phyloP scores from a whole-genome alignment of 2,329 filamentous ascomycete genomes.

The Daldinia eschscholtzii region DNA sequence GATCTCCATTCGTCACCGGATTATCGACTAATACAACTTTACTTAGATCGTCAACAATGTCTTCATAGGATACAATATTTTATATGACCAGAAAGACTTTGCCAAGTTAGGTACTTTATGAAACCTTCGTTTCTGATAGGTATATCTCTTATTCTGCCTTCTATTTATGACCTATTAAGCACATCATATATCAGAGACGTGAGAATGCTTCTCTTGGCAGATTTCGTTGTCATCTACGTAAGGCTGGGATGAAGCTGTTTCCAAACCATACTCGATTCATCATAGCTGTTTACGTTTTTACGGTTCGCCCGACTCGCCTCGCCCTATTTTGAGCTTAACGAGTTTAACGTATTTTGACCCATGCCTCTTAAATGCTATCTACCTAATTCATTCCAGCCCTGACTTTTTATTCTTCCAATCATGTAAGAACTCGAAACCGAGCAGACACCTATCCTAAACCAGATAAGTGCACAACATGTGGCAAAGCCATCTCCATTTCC shows the following conservation, averaged over 20 bases:
- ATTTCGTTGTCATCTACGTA: background rate
- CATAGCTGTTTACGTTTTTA: background rate
- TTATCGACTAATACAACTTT: background rate
- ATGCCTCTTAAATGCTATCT: background rate
- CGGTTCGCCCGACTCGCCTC: background rate
- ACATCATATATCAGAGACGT: background rate
- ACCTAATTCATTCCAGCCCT: background rate
- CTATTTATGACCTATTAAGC: background rate
- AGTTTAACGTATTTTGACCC: background rate
- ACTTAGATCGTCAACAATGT: background rate
- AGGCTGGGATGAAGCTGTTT: background rate
- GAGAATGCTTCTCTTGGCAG: background rate
- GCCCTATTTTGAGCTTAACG: background rate
- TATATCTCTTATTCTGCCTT: no score
- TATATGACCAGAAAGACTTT: background rate
- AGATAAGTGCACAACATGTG: background rate
- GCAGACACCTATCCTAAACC: no score
- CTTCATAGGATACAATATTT: background rate
- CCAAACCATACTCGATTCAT: background rate
- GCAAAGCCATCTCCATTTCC: background rate
- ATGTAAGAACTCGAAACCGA: no score
- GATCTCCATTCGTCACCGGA: background rate
- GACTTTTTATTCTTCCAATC: no score
- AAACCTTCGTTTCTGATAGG: background rate
- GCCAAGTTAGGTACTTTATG: background rate